Percentiles rank a stretch among this genome's conserved stretches.
These are phyloP conservation scores for Penicillium argentinense DNA, from an alignment of 495 filamentous ascomycete species.

Conservation along the genomic window DNA sequence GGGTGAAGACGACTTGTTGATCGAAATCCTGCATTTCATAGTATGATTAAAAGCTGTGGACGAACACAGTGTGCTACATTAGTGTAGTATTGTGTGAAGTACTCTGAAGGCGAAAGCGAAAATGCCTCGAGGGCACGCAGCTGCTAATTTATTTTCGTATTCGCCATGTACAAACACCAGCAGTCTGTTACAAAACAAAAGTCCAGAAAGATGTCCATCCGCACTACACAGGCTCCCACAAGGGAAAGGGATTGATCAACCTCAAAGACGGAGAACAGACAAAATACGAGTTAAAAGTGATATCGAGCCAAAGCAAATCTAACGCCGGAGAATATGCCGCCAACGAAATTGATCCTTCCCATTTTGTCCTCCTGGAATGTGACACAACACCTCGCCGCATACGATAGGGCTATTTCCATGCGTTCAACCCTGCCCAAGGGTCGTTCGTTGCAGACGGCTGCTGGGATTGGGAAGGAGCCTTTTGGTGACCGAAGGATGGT, in stretches of 20 bases:
- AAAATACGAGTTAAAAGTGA: background rate
- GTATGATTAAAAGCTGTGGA: too few species aligned
- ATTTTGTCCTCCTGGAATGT: conserved; percentile 1
- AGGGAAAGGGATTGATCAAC: too few species aligned
- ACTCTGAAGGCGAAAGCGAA: too few species aligned
- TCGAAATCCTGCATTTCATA: too few species aligned
- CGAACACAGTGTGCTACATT: too few species aligned
- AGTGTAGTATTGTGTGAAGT: too few species aligned
- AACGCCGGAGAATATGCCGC: conserved; percentile 16
- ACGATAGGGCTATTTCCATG: conserved; percentile 65
- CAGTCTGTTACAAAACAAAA: background rate
- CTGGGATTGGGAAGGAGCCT: conserved; percentile 47
- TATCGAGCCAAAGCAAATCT: conserved; percentile 7
- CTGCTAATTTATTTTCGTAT: conserved; percentile 7
- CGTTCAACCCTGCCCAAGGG: conserved; percentile 85
- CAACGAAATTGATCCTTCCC: conserved; percentile 1
- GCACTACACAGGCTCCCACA: background rate
- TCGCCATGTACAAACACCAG: conserved; percentile 6
- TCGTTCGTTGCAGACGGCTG: conserved; percentile 46
- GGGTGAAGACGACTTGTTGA: too few species aligned
- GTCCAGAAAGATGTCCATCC: background rate
- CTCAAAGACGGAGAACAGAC: conserved; percentile 1
- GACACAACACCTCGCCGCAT: too few species aligned
- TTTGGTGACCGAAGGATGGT: conserved; percentile 42
- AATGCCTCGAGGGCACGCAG: too few species aligned